A percentile compares a stretch with the other conserved stretches of the same genome.
Conservation (phyloP, 1,284 basidiomycete species). For the Malassezia cuniculi region DNA sequence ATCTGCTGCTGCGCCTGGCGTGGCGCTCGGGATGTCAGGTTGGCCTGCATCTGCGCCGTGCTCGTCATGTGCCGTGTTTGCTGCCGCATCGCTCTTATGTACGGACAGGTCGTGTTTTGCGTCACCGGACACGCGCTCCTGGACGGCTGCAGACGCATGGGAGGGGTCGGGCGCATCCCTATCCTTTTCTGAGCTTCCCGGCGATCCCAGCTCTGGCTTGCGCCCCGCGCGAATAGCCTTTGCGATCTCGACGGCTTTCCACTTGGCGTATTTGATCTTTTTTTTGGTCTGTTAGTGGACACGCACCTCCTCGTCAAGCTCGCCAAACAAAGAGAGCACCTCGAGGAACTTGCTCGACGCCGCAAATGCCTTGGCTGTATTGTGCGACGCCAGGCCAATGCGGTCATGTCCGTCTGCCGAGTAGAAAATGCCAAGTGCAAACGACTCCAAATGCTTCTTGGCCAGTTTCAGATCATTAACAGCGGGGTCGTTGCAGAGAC, state of each 20-base stretch:
- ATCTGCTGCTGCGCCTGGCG: no score
- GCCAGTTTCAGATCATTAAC: no score
- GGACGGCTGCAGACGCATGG: slow-evolving; percentile 49
- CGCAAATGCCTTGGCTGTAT: slow-evolving; percentile 72
- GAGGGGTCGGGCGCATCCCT: not conserved
- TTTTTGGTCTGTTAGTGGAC: slow-evolving; percentile 53
- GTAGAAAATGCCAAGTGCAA: slow-evolving; percentile 74
- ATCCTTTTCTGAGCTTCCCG: no score
- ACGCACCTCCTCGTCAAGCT: slow-evolving; percentile 41
- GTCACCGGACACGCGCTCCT: no score
- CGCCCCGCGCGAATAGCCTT: slow-evolving; percentile 68
- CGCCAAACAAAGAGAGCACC: slow-evolving; percentile 61
- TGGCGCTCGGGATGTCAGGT: no score
- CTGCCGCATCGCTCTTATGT: no score
- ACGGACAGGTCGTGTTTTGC: no score
- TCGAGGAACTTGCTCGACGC: slow-evolving; percentile 78
- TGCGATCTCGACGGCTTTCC: slow-evolving; percentile 79
- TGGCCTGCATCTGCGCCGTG: no score
- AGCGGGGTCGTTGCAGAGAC: slow-evolving; percentile 60
- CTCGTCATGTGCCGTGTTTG: no score
- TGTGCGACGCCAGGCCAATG: slow-evolving; percentile 62
- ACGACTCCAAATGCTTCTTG: slow-evolving; percentile 90
- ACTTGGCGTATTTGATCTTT: slow-evolving; percentile 76
- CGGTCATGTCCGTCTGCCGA: slow-evolving; percentile 84
- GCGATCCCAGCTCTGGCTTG: slow-evolving; percentile 23